Evolutionary conservation across 345 rosid species (phyloP).

Genomic region (Barbarea vulgaris): DNA sequence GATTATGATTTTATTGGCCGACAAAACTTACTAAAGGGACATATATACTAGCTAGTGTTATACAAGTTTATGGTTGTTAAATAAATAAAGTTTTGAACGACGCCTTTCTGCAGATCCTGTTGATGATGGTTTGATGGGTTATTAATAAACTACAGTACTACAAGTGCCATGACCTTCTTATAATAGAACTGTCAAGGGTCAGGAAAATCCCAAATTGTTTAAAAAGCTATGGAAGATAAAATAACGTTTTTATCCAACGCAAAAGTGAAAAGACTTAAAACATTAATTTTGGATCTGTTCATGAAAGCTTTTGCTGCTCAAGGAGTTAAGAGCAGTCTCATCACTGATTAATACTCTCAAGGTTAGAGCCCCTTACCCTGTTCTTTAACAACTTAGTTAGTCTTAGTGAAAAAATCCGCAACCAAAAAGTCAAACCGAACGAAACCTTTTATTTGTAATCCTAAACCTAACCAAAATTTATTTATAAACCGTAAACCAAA

Average conservation of each 20-base stretch:
- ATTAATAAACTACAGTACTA: too few species aligned
- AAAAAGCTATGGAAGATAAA: neutral
- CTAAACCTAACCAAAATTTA: too few species aligned
- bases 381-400: neutral
- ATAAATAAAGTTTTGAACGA: neutral
- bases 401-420: neutral
- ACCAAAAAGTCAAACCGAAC: neutral
- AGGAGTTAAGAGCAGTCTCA: conserved; percentile 74
- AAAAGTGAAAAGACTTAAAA: too few species aligned
- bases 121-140: neutral
- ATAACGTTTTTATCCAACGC: neutral
- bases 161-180: neutral
- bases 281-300: conserved; percentile 50
- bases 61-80: neutral
- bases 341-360: conserved; percentile 86
- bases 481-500: neutral
- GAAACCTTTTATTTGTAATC: too few species aligned
- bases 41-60: neutral
- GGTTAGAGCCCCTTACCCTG: conserved; percentile 40
- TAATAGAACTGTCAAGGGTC: neutral
- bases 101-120: neutral
- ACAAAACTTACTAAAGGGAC: neutral
- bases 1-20: neutral
- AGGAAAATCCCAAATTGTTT: too few species aligned
- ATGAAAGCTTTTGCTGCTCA: conserved; percentile 88